Evolutionary conservation across 805 yeast genomes (phyloP), one percentile per base, ranked within the genome.

Genomic region (Ogataea sp.): DNA sequence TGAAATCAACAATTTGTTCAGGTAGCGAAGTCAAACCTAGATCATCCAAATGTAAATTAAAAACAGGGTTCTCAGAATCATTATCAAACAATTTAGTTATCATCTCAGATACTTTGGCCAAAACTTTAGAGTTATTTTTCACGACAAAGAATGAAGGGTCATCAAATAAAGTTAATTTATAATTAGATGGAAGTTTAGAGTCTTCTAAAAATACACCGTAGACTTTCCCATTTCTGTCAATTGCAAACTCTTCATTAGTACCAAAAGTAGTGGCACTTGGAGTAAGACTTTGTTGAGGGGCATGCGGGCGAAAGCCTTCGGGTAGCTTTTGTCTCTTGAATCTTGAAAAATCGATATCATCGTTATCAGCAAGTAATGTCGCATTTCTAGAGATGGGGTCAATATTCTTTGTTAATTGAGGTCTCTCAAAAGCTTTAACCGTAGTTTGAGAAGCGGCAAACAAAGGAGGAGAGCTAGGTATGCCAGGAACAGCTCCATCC

Each of bases 1-100:
- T 67, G 45, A 78, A 58, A 50, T 78, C 85, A 37, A 68, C 68
- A 23, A 78, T 64, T 45, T 76, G 80, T 38, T 73, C 76, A 1
- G 85, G 83, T 3, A 78, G 53, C 6, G 67, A 67, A 10, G 58
- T 61, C 30, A 78, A 55, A 0, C 64, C 67, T 55, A 75, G 50
- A 14, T 66, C 56, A 38, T 76, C 81, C 21, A 78, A 48, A 40
- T 67, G 56, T 2, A 78, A 59, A n/a, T 51, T 59, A 1, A 74
- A 63, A 8, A 52, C 45, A 6, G 67, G 65, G 32, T 70, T 45
- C 16, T 29, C 32, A 1, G 39, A 43, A 18, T 57, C 53, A 25
- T 46, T 65, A 44, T 75, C 82, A 43, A 78, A 73, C 3, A 72
- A 60, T 4, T 58, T 52, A 11, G 69, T 56, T 14, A 78, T 66